A percentile compares a stretch with the other conserved stretches of the same genome.
These are phyloP conservation scores for Tuber brumale DNA, from an alignment of 495 filamentous ascomycete species.

Conservation along the genomic window DNA sequence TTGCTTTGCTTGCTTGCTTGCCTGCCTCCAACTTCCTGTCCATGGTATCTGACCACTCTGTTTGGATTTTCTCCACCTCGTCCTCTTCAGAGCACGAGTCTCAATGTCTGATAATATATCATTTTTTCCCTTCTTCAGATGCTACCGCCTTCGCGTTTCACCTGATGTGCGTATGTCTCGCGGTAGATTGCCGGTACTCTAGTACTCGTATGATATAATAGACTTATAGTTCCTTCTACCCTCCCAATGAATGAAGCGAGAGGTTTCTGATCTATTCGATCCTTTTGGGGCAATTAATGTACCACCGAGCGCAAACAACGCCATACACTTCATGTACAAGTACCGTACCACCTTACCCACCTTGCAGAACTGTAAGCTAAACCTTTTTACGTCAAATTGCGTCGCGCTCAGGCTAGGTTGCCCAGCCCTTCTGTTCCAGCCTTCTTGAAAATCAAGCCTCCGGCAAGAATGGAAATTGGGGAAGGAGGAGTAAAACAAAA, in stretches of 20 bases:
- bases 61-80: neutral
- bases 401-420: neutral
- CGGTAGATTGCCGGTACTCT: slow-evolving; percentile 26
- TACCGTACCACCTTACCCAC: neutral
- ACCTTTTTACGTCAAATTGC: neutral
- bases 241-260: slow-evolving; percentile 1
- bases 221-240: neutral
- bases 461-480: neutral
- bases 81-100: neutral
- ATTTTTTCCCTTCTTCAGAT: slow-evolving; percentile 19
- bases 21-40: neutral
- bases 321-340: neutral
- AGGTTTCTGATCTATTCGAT: slow-evolving; percentile 34
- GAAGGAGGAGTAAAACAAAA: neutral
- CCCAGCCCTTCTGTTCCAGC: neutral
- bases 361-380: neutral
- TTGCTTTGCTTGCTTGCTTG: neutral
- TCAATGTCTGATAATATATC: slow-evolving; percentile 20
- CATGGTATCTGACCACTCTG: neutral
- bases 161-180: slow-evolving; percentile 23
- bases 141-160: slow-evolving; percentile 33
- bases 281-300: slow-evolving; percentile 13
- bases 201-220: neutral
- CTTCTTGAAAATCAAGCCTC: slow-evolving; percentile 3
- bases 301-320: neutral